Evolutionary conservation across 495 filamentous ascomycete species (phyloP), one percentile per base, ranked within the genome.

Genomic region (Hypoxylon lienhwacheense): DNA sequence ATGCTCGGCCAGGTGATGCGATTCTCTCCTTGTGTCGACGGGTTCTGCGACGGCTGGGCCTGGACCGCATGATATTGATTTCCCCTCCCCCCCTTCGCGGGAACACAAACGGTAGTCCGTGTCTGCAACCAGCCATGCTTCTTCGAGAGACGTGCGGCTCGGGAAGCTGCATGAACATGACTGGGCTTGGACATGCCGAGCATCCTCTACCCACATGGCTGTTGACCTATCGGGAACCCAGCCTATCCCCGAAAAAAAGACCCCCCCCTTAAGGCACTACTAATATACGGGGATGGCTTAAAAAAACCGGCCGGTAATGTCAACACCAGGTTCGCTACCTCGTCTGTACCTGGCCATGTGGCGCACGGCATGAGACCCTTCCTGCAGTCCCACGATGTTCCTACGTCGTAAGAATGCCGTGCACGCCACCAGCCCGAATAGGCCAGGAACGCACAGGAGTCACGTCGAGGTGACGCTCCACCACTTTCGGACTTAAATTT

Each of bases 301-400:
- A 22, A 26, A n/a, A 12, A 2, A 20, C 31, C 17, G 25, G 4
- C 39, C 56, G 37, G 44, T 21, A 41, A 44, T 53, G 29, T 39
- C 17, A 34, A 11, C n/a, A n/a, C 5, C 16, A 15, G 47, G 14
- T 16, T 24, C 39, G 26, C 37, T 31, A 19, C 24, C 28, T 37
- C 35, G 16, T 10, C 43, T 52, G 55, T 46, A 29, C 16, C 11
- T 31, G 21, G 40, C 40, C 46, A 51, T 47, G 51, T 46, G 41
- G 57, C 39, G 55, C 20, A 34, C 56, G 17, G 40, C 50, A 54
- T 44, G 45, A 47, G 34, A 50, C 44, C 56, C 50, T 49, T 60
- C 32, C 21, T 46, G 40, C 46, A 47, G 45, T 34, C 25, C 26
- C 39, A 49, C 32, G 19, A 50, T 16, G 14, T 5, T 21, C 10